phyloP scores from a whole-genome alignment of 352 stramenopile genomes.

The Pythium periplocum region DNA sequence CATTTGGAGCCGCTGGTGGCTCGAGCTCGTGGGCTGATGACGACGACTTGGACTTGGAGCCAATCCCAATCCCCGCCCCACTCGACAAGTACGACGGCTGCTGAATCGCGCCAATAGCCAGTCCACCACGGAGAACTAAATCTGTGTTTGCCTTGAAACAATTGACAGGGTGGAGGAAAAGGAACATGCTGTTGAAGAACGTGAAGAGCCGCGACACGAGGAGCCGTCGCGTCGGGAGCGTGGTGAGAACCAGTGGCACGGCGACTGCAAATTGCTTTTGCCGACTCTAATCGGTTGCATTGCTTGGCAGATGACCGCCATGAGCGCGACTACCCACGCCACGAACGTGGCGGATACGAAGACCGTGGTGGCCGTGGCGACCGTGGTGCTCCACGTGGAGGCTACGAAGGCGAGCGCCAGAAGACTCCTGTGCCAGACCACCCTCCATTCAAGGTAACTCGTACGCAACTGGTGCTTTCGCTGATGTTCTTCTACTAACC shows the following conservation, averaged over 20 bases:
- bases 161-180: slow-evolving; percentile 26
- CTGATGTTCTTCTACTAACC: neutral
- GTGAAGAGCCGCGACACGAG: slow-evolving; percentile 10
- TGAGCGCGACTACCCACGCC: slow-evolving; percentile 19
- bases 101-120: neutral
- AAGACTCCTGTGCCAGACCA: slow-evolving; percentile 78
- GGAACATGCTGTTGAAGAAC: slow-evolving; percentile 15
- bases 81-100: slow-evolving; percentile 32
- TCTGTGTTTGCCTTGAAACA: slow-evolving; percentile 6
- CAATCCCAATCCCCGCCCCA: slow-evolving; percentile 23
- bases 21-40: slow-evolving; percentile 79
- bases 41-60: slow-evolving; percentile 57
- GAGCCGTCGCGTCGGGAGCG: neutral
- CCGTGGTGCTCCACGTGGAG: slow-evolving; percentile 7
- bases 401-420: slow-evolving; percentile 29
- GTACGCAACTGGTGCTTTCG: neutral
- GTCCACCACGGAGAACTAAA: slow-evolving; percentile 5
- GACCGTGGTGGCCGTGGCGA: slow-evolving; percentile 19
- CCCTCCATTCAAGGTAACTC: slow-evolving; percentile 67
- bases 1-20: slow-evolving; percentile 38
- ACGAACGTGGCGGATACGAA: slow-evolving; percentile 26
- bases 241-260: neutral
- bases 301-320: slow-evolving; percentile 18
- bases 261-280: slow-evolving; percentile 14
- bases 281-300: neutral